Conservation (phyloP, 805 yeast species). For the Kurtzmaniella cleridarum region DNA sequence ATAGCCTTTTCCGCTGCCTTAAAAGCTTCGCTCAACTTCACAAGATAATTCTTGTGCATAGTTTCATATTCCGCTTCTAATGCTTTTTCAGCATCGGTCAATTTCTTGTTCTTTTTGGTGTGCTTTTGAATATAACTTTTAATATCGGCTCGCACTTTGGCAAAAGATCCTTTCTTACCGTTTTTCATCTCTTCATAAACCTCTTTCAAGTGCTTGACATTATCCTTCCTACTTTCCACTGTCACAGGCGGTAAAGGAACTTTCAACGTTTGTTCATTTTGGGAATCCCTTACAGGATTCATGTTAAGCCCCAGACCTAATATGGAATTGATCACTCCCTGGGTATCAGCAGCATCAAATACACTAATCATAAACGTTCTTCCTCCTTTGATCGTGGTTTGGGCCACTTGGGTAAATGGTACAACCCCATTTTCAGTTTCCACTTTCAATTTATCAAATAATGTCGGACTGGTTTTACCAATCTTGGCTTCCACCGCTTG, state of each 20-base stretch:
- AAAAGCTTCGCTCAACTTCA: slow-evolving; percentile 50
- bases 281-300: slow-evolving; percentile 74
- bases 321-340: slow-evolving; percentile 65
- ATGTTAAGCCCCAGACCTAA: slow-evolving; percentile 64
- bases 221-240: slow-evolving; percentile 56
- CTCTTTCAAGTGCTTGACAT: slow-evolving; percentile 58
- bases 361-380: slow-evolving; percentile 72
- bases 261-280: slow-evolving; percentile 66
- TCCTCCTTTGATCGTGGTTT: slow-evolving; percentile 62
- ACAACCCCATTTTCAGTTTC: slow-evolving; percentile 40
- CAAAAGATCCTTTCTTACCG: slow-evolving; percentile 32
- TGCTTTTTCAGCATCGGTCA: slow-evolving; percentile 51
- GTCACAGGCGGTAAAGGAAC: slow-evolving; percentile 74
- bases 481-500: slow-evolving; percentile 57
- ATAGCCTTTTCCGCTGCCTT: slow-evolving; percentile 53
- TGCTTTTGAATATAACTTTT: slow-evolving; percentile 57
- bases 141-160: slow-evolving; percentile 39
- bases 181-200: slow-evolving; percentile 59
- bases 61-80: slow-evolving; percentile 60
- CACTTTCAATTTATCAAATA: slow-evolving; percentile 58
- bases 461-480: slow-evolving; percentile 63
- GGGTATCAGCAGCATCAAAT: slow-evolving; percentile 73
- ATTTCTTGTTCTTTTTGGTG: slow-evolving; percentile 42
- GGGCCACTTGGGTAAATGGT: slow-evolving; percentile 62
- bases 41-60: slow-evolving; percentile 58